Evolutionary conservation across 116 monocot genomes (phyloP), one percentile per base, ranked within the genome.

Genomic region (Iris pallida): DNA sequence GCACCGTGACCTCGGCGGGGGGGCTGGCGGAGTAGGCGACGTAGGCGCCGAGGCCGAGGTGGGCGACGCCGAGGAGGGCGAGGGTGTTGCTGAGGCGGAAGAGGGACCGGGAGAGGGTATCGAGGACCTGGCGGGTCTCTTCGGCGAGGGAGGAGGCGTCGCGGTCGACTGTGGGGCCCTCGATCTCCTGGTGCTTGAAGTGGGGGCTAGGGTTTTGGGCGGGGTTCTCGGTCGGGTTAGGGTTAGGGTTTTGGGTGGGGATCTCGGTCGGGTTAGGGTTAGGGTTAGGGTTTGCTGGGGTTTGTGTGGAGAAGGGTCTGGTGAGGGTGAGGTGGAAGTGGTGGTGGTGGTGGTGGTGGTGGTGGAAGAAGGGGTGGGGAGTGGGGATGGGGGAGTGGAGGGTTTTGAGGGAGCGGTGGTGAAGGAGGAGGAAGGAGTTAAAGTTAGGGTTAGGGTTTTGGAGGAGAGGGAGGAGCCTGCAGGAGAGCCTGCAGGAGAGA

Each of bases 131-230:
- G 10, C 93, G 81, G 57, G 98, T 93, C 85, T 98, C 98, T 66
- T 93, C 82, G 61, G 98, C 97, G 3, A 93, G 81, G 11, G 88
- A 68, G 10, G 98, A 98, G 20, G 59, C 55, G 69, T 98, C 98
- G 44, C 81, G 93, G 20, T 88, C 93, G 48, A 98, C 98, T n/a
- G 98, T 97, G 11, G 97, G 92, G 8, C 97, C 92, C 42, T 65
- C 83, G 68, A 97, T 92, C 73, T 97, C 97, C 70, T 92, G 97
- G 76, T 90, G 82, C 44, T 67, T 14, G 54, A 67, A 67, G 15
- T 52, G 2, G 43, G 65, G 66, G 7, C 41, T 42, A 40, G 66
- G 67, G 54, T 54, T 67, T 42, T 52, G 53, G 67, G n/a, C 53
- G n/a, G 67, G 67, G 54, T 42, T 53, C 41, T 52, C 41, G 67